Conservation (phyloP, 2,329 filamentous ascomycete species). For the Penicillium sclerotigenum region DNA sequence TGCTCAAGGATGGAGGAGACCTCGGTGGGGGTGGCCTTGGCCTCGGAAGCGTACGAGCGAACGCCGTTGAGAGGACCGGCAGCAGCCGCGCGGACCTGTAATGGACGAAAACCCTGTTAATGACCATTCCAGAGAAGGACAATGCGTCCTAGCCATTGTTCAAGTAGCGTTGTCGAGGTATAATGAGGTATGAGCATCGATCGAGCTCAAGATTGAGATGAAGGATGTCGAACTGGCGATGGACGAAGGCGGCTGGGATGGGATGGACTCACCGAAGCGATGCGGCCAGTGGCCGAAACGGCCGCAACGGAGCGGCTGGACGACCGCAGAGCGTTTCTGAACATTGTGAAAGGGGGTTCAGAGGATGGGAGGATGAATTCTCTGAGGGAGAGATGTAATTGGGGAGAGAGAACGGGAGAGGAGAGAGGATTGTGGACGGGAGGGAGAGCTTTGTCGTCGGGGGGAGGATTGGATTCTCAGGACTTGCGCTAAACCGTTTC, state of each 20-base stretch:
- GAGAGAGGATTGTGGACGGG: slow-evolving; percentile 44
- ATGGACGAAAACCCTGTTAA: slow-evolving; percentile 43
- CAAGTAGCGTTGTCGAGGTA: slow-evolving; percentile 21
- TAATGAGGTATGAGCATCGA: slow-evolving; percentile 27
- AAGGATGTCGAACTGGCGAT: slow-evolving; percentile 29
- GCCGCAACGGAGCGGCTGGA: slow-evolving; percentile 92
- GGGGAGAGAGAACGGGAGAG: slow-evolving; percentile 38
- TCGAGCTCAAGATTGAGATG: slow-evolving; percentile 36
- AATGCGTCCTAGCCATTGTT: slow-evolving; percentile 22
- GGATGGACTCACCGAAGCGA: slow-evolving; percentile 82
- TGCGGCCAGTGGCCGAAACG: slow-evolving; percentile 86
- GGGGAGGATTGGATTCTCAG: slow-evolving; percentile 41
- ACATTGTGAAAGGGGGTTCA: slow-evolving; percentile 65
- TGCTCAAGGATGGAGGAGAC: slow-evolving; percentile 99
- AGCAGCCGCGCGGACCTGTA: slow-evolving; percentile 79
- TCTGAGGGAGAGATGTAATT: slow-evolving; percentile 44
- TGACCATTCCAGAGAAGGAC: slow-evolving; percentile 48
- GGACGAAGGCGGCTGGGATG: slow-evolving; percentile 45
- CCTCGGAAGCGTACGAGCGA: slow-evolving; percentile 87
- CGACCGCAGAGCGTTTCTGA: slow-evolving; percentile 97
- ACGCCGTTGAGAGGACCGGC: slow-evolving; percentile 72
- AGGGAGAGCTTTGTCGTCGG: slow-evolving; percentile 43
- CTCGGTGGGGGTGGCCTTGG: slow-evolving; percentile 94
- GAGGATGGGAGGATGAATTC: slow-evolving; percentile 44
- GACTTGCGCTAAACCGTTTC: slow-evolving; percentile 41